A percentile compares a stretch with the other conserved stretches of the same genome.
phyloP scores from a whole-genome alignment of 371 early-diverging fungal genomes.

The Mucor irregularis region DNA sequence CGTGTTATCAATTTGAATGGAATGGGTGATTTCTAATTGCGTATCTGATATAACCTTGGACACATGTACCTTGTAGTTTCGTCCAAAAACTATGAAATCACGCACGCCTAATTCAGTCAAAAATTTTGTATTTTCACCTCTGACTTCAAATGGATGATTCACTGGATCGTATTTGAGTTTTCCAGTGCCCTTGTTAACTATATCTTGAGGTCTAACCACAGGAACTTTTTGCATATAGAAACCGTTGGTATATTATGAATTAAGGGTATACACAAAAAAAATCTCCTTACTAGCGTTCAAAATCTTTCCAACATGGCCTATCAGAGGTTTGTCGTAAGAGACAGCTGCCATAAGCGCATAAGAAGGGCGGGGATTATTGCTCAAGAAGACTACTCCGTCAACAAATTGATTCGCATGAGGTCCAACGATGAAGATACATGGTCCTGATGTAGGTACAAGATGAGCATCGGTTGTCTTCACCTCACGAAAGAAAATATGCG shows the following conservation, averaged over 20 bases:
- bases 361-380: slow-evolving; percentile 75
- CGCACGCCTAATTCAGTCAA: slow-evolving; percentile 66
- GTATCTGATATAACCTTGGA: slow-evolving; percentile 83
- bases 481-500: slow-evolving; percentile 88
- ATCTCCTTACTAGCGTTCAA: slow-evolving; percentile 69
- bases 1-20: slow-evolving; percentile 34
- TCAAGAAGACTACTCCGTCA: slow-evolving; percentile 84
- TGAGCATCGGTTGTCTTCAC: slow-evolving; percentile 84
- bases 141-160: slow-evolving; percentile 63
- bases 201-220: slow-evolving; percentile 92
- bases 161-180: slow-evolving; percentile 63
- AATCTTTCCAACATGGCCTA: slow-evolving; percentile 81
- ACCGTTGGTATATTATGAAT: too few relatives aligned
- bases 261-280: too few relatives aligned
- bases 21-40: slow-evolving; percentile 53
- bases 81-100: slow-evolving; percentile 63
- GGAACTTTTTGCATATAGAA: slow-evolving; percentile 95
- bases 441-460: slow-evolving; percentile 81
- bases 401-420: slow-evolving; percentile 98
- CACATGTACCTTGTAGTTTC: slow-evolving; percentile 69
- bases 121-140: slow-evolving; percentile 74
- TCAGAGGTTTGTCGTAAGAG: slow-evolving; percentile 77
- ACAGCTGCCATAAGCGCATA: slow-evolving; percentile 85
- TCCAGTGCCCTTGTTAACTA: slow-evolving; percentile 74
- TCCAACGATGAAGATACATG: slow-evolving; percentile 93